These are phyloP conservation scores for Vicia villosa DNA, from an alignment of 306 rosid genomes.

Conservation along the genomic window DNA sequence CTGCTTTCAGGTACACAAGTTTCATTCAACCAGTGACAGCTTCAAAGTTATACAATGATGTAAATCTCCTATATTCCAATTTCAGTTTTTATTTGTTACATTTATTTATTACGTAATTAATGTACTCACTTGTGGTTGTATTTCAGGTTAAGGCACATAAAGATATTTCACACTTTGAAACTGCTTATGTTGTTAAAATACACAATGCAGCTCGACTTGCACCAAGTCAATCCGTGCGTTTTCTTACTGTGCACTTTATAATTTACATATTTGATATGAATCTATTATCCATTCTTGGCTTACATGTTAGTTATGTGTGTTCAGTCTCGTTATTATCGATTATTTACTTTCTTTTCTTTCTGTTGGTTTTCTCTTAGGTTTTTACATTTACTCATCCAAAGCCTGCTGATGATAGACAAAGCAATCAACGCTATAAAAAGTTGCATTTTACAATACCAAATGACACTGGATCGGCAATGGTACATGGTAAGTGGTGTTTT, in stretches of 20 bases:
- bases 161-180: constrained; percentile 82
- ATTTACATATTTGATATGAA: not conserved
- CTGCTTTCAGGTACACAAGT: constrained; percentile 83
- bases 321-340: constrained; percentile 18
- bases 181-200: constrained; percentile 92
- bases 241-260: constrained; percentile 5
- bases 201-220: constrained; percentile 89
- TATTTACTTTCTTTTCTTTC: constrained; percentile 2
- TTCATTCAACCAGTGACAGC: constrained; percentile 96
- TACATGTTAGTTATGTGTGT: not conserved
- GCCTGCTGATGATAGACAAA: constrained; percentile 39
- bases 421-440: constrained; percentile 78
- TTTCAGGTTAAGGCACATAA: constrained; percentile 85
- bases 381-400: constrained; percentile 84
- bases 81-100: constrained; percentile 1
- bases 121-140: constrained; percentile 16
- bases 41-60: constrained; percentile 86
- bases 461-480: constrained; percentile 83
- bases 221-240: constrained; percentile 74
- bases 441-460: constrained; percentile 61
- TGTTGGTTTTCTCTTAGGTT: constrained; percentile 55
- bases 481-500: constrained; percentile 73
- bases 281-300: not conserved
- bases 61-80: constrained; percentile 36
- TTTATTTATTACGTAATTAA: not conserved